Percentiles rank a stretch among this genome's conserved stretches.
phyloP scores from a whole-genome alignment of 2,329 filamentous ascomycete species.

The Aspergillus bombycis region DNA sequence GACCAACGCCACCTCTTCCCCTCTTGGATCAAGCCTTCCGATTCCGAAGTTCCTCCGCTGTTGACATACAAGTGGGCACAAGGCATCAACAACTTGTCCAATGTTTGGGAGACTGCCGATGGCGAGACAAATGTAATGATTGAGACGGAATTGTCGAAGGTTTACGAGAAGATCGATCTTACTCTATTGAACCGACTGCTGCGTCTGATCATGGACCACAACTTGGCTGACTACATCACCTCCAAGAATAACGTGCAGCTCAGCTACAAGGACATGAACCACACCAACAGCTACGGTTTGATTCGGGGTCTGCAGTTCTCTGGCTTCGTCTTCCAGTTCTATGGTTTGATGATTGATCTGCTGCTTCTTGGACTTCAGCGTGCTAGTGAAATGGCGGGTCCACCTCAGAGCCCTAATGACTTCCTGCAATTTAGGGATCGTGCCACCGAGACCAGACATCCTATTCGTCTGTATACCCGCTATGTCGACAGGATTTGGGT shows the following conservation, averaged over 20 bases:
- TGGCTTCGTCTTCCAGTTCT: slow-evolving; percentile 98
- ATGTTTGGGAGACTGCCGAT: slow-evolving; percentile 91
- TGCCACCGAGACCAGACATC: slow-evolving; percentile 88
- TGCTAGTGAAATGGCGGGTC: slow-evolving; percentile 96
- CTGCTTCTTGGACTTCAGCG: slow-evolving; percentile 89
- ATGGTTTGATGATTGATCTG: slow-evolving; percentile 91
- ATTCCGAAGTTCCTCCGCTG: slow-evolving; percentile 93
- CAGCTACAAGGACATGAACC: slow-evolving; percentile 99
- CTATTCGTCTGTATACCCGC: slow-evolving; percentile 94
- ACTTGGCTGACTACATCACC: slow-evolving; percentile 97
- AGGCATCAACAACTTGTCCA: slow-evolving; percentile 95
- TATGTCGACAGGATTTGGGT: slow-evolving; percentile 99
- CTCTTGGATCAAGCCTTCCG: slow-evolving; percentile 98
- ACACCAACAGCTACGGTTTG: slow-evolving; percentile 98
- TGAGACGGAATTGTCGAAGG: slow-evolving; percentile 97
- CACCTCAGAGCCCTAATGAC: slow-evolving; percentile 91
- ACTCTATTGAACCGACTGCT: slow-evolving; percentile 92
- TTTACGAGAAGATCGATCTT: slow-evolving; percentile 98
- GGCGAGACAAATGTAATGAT: slow-evolving; percentile 99
- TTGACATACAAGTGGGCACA: slow-evolving; percentile 99
- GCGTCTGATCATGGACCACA: slow-evolving; percentile 98
- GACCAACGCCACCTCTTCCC: slow-evolving; percentile 97
- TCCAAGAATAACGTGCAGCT: slow-evolving; percentile 99
- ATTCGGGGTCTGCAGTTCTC: slow-evolving; percentile 98
- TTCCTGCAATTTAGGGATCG: slow-evolving; percentile 96